These are phyloP conservation scores for Malus hybrid DNA, from an alignment of 331 rosid species.

Conservation along the genomic window DNA sequence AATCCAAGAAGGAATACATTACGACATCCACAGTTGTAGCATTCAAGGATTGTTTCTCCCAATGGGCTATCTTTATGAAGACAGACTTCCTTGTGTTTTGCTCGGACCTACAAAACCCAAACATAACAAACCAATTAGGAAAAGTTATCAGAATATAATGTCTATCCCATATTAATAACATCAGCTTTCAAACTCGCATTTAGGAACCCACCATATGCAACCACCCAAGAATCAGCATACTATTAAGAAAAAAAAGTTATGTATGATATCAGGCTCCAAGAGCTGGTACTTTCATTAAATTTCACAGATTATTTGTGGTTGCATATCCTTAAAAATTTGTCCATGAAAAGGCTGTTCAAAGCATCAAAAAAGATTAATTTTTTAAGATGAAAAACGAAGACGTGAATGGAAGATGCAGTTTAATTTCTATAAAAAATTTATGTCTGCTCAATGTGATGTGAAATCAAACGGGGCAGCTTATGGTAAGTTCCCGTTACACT, in stretches of 20 bases:
- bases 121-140: not conserved
- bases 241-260: not conserved
- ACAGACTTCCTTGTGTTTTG: conserved; percentile 98
- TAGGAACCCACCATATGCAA: not conserved
- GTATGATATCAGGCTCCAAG: not conserved
- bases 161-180: not conserved
- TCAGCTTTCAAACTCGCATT: not conserved
- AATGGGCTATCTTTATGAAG: conserved; percentile 96
- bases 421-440: too few species aligned
- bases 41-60: conserved; percentile 99
- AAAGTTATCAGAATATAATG: not conserved
- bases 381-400: not conserved
- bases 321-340: not conserved
- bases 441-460: not conserved
- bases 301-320: not conserved
- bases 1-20: conserved; percentile 97
- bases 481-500: too few species aligned
- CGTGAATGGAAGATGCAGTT: too few species aligned
- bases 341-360: not conserved
- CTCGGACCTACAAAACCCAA: conserved; percentile 69
- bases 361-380: not conserved
- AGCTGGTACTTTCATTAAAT: not conserved
- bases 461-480: too few species aligned
- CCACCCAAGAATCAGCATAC: not conserved
- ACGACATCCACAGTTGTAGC: conserved; percentile 98